These are phyloP conservation scores for Asterella californica DNA, from an alignment of 225 moss, liverwort and hornwort genomes.

Conservation along the genomic window DNA sequence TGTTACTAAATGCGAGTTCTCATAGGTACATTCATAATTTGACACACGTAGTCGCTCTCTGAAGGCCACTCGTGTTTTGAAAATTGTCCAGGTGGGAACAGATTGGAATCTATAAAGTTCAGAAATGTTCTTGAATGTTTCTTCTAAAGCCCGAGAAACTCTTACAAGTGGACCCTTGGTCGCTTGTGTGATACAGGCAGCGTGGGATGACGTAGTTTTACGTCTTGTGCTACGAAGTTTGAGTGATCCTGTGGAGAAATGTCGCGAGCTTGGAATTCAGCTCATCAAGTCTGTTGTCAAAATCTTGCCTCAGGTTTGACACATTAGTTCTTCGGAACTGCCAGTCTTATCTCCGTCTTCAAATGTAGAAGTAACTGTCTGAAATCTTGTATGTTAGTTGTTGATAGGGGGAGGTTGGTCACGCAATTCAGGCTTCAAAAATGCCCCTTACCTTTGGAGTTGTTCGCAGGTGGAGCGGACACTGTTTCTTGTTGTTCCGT, in stretches of 20 bases:
- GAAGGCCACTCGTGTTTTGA: neutral
- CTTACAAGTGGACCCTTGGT: no score
- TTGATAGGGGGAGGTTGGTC: neutral
- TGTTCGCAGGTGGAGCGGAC: slow-evolving; percentile 64
- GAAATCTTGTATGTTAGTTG: neutral
- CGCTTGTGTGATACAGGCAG: slow-evolving; percentile 43
- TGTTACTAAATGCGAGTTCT: no score
- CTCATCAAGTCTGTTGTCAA: slow-evolving; percentile 60
- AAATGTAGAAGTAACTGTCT: neutral
- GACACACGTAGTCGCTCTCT: neutral
- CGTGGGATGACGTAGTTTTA: slow-evolving; percentile 70
- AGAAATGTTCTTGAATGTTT: neutral
- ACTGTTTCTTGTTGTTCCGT: slow-evolving; percentile 42
- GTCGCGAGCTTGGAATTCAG: slow-evolving; percentile 68
- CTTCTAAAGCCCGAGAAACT: neutral
- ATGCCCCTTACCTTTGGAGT: neutral
- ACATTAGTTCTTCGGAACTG: neutral
- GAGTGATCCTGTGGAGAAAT: slow-evolving; percentile 77
- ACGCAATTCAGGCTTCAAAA: neutral
- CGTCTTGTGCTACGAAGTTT: slow-evolving; percentile 51
- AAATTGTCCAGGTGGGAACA: neutral
- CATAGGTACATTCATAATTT: neutral
- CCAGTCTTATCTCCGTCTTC: neutral
- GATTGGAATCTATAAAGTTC: neutral
- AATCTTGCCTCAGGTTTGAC: slow-evolving; percentile 44